Evolutionary conservation across 768 basidiomycete species (phyloP), one percentile per base, ranked within the genome.

Genomic region (Thelephora aurantiotincta): DNA sequence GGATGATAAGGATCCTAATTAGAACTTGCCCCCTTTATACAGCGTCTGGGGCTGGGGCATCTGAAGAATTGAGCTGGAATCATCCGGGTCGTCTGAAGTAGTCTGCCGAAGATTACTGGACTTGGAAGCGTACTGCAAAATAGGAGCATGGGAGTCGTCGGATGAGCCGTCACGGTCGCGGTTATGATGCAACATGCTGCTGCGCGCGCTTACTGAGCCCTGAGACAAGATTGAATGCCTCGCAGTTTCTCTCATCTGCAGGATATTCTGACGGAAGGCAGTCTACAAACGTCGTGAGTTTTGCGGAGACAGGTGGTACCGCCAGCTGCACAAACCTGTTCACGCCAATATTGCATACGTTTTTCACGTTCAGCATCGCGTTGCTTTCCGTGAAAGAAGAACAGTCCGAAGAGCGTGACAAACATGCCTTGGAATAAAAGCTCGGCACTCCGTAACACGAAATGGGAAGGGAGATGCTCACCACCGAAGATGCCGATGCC

Each of bases 281-380:
- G 80, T 82, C 79, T 86, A 54, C 14, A 47, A 6, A 11, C 26
- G 9, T 30, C 26, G 9, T 30, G 26, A 30, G 38, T 41, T 11
- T 41, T 20, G 44, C 23, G 50, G 30, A 48, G 35, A 36, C 4
- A 30, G 26, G 9, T 30, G 26, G 26, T 9, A 30, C 26, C 5
- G 9, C 26, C 26, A 9, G 26, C 3, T 11, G n/a, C 13, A 36
- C 55, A 44, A 52, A 78, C 82, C 72, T 89, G 88, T 67, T 92
- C 89, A 54, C 80, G 79, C 82, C 89, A 91, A 64, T 92, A 91
- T 59, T 89, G 86, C 37, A 80, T 66, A 54, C 89, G 81, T 63
- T 82, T 89, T 65, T 85, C 80, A 42, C 85, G 80, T 56, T 91
- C 87, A 49, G 68, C 63, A 36, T 80, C 79, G 54, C 89, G 77